Evolutionary conservation across 208 protist species (phyloP).

Genomic region (Strigomonas culicis): DNA sequence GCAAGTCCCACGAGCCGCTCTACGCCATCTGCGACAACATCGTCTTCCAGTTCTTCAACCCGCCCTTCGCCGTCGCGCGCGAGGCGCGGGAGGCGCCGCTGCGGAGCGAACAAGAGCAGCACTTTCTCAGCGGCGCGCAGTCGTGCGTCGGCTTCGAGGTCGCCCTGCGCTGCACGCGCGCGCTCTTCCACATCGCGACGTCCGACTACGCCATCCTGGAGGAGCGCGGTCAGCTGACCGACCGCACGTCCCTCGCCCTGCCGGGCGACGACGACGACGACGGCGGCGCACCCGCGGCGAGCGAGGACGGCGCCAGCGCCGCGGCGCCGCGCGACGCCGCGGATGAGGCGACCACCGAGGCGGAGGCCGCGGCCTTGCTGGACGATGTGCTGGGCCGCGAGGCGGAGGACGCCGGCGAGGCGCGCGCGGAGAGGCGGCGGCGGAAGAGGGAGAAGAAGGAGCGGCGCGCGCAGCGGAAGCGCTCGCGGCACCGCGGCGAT

Average conservation of each 20-base stretch:
- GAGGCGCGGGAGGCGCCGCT: constrained; percentile 28
- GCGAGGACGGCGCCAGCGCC: background rate
- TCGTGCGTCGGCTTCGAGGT: constrained; percentile 85
- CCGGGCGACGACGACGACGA: constrained; percentile 13
- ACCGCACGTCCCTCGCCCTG: constrained; percentile 48
- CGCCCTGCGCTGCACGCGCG: constrained; percentile 69
- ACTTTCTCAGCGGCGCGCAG: constrained; percentile 59
- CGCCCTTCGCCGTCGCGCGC: constrained; percentile 47
- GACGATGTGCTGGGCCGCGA: background rate
- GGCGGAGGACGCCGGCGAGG: background rate
- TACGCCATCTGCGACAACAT: constrained; percentile 76
- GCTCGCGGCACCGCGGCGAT: background rate
- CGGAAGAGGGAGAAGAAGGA: background rate
- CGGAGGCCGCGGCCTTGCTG: background rate
- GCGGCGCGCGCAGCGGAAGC: background rate
- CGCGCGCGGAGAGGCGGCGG: too few relatives aligned
- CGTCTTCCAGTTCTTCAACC: constrained; percentile 88
- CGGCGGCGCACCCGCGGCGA: background rate
- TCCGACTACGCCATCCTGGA: constrained; percentile 79
- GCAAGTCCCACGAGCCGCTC: constrained; percentile 60
- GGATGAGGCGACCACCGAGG: background rate
- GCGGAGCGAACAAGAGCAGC: constrained; percentile 23
- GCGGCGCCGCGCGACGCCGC: background rate
- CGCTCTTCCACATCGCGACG: constrained; percentile 70
- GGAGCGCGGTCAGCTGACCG: constrained; percentile 64